phyloP scores from a whole-genome alignment of 78 protist species.

The Protostelium mycophagum region DNA sequence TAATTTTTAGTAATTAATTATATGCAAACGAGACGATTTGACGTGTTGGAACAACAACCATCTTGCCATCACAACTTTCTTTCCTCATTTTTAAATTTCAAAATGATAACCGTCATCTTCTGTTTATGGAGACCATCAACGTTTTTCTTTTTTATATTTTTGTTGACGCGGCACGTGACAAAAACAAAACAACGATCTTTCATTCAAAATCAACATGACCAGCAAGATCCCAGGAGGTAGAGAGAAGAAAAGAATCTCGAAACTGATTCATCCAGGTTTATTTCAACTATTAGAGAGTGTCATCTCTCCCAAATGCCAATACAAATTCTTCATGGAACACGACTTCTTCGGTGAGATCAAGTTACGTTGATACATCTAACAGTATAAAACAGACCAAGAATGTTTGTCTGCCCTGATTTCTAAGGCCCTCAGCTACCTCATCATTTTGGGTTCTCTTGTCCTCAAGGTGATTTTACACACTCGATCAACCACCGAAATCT shows the following conservation, averaged over 20 bases:
- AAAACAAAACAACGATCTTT: too few relatives aligned
- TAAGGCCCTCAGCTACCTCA: constrained; percentile 55
- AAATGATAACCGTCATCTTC: too few relatives aligned
- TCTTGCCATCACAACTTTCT: too few relatives aligned
- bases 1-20: too few relatives aligned
- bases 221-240: background rate
- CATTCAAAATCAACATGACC: too few relatives aligned
- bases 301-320: background rate
- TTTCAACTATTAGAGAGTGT: background rate
- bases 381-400: background rate
- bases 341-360: background rate
- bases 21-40: too few relatives aligned
- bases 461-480: constrained; percentile 36
- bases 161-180: too few relatives aligned
- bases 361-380: background rate
- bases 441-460: constrained; percentile 45
- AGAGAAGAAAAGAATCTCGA: background rate
- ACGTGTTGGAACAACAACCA: too few relatives aligned
- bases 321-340: background rate
- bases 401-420: constrained; percentile 7
- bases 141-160: too few relatives aligned
- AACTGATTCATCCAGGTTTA: background rate
- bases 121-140: too few relatives aligned
- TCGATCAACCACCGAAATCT: too few relatives aligned
- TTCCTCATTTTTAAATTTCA: too few relatives aligned